Evolutionary conservation across 202 grass and related monocot genomes (phyloP), one percentile per base, ranked within the genome.

Genomic region (Setaria italica): DNA sequence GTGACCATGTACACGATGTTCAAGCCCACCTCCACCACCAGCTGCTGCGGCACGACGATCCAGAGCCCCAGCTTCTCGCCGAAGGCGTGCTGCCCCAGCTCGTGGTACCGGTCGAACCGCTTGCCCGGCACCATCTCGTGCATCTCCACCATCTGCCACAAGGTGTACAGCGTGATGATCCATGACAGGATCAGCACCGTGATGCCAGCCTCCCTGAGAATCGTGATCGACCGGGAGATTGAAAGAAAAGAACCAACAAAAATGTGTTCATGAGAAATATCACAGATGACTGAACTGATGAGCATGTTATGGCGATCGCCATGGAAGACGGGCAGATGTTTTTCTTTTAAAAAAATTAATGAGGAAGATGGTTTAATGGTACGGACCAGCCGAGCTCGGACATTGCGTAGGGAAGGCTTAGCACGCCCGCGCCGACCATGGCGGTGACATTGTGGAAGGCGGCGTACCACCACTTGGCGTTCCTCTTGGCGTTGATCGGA

Each of bases 391-490:
- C 95, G 4, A 98, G 92, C 81, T 95, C 83, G 1, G 95, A 88
- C 95, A 95, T 92, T 86, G 95, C 91, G 74, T 55, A 95, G 10
- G 95, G 95, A 3, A 98, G 89, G 72, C 91, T 72, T 34, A 98
- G 95, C 37, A 98, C 95, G 15, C 95, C 95, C 35, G 95, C 93
- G n/a, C 95, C 95, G 4, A 98, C 95, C 95, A 98, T 95, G 86
- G 95, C 95, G 4, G 95, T 98, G 74, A 98, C 93, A 79, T 98
- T 98, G 93, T 98, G 95, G 92, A 95, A 98, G 32, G 93, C 89
- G 0, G 95, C 89, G 70, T 98, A 98, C 95, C 95, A 98, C 95
- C 95, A 98, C 64, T 98, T 98, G 39, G 95, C 95, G 45, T 93
- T 89, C 78, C 95, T 83, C 19, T 67, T 87, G 3, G 89, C 85